Evolutionary conservation across 257 asterid species (phyloP), one percentile per base, ranked within the genome.

Genomic region (Primulina huaijiensis): DNA sequence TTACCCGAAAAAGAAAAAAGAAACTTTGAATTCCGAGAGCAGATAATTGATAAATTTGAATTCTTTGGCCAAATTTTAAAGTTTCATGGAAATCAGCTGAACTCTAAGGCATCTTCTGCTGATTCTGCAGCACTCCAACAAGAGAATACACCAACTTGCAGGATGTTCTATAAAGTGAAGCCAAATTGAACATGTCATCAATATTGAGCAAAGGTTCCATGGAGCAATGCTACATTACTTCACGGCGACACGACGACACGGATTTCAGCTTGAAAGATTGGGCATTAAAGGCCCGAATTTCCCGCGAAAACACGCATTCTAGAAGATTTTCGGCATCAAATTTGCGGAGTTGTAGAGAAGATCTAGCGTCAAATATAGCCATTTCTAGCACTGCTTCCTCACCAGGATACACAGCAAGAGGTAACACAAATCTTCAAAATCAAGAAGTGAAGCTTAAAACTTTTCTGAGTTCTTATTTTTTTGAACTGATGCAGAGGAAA

Each of bases 231-330:
- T 70, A 78, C 10, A 8, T 73, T 1, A 79, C 73, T 56, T 79
- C 88, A 46, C 21, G 20, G 8, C 57, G 57, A 50, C 21, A 50
- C 37, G 78, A 46, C 43, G 77, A 8, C 72, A 60, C 50, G 7
- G 86, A 82, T 14, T 82, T 85, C 76, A 74, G 76, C 81, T 72
- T 82, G 50, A 82, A 74, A 70, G 92, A 88, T 64, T 83, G 95
- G 92, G 67, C 76, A 69, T 62, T 79, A n/a, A 88, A 73, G 75
- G 86, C 92, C 21, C 74, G 79, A 60, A 77, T 84, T 53, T 79
- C 82, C 77, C 74, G 57, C 8, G 88, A 87, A 69, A 84, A 75
- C 62, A 78, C 83, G 3, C 78, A 65, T 52, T 87, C 90, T 14
- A 77, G 88, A 65, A 80, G 92, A 61, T 87, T 75, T 50, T 87